Conservation (phyloP, 257 asterid species). For the Asclepias syriaca region DNA sequence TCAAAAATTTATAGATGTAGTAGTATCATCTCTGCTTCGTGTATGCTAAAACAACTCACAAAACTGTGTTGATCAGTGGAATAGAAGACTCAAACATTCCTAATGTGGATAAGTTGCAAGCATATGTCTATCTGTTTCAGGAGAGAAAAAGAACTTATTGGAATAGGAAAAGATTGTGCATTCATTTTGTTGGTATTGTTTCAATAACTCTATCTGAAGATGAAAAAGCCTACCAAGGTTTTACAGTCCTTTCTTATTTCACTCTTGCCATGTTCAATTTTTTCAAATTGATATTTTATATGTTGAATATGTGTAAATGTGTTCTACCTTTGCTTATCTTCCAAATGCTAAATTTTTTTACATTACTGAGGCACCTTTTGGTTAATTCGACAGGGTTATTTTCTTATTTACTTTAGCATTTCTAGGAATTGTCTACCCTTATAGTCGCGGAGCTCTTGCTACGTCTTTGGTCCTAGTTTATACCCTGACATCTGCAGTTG, state of each 20-base stretch:
- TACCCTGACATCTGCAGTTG: constrained; percentile 62
- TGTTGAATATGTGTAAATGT: not conserved
- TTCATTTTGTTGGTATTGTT: not conserved
- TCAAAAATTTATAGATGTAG: not conserved
- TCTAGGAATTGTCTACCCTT: constrained; percentile 62
- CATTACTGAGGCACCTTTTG: not conserved
- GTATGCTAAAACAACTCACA: not conserved
- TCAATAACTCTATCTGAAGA: not conserved
- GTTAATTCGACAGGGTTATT: constrained; percentile 44
- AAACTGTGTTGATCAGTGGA: not conserved
- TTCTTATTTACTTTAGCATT: constrained; percentile 52
- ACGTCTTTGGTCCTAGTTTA: constrained; percentile 45
- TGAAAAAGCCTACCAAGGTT: not conserved
- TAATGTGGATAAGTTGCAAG: not conserved
- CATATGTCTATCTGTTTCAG: not conserved
- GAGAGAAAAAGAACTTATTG: not conserved
- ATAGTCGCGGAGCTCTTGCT: constrained; percentile 63
- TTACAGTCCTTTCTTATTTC: not conserved
- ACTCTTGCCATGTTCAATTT: not conserved
- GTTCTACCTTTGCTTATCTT: not conserved
- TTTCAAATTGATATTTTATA: not conserved
- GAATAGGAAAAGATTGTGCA: not conserved
- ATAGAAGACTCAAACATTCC: not conserved
- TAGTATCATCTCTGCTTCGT: not conserved
- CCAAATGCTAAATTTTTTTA: not conserved